These are phyloP conservation scores for Syncephalastrum racemosum DNA, from an alignment of 371 early-diverging fungal species.

Conservation along the genomic window DNA sequence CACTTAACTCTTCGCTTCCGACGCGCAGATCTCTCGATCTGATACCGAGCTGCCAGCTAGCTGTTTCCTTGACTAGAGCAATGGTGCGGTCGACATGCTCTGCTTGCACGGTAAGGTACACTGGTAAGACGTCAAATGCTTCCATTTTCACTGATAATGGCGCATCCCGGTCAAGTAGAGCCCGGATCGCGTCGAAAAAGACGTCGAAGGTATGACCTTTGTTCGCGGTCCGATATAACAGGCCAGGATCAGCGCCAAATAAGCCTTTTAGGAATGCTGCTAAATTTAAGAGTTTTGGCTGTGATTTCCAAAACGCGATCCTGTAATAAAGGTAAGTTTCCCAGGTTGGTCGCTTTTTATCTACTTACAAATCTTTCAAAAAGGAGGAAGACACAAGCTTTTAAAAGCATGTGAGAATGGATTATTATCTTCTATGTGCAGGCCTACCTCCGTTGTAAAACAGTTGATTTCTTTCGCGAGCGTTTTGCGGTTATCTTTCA, in stretches of 20 bases:
- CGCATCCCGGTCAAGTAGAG: slow-evolving; percentile 15
- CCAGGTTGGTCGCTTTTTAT: not conserved
- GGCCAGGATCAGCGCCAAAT: slow-evolving; percentile 46
- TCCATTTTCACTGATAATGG: slow-evolving; percentile 22
- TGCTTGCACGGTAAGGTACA: slow-evolving; percentile 29
- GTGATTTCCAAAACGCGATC: slow-evolving; percentile 25
- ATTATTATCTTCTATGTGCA: too few species aligned
- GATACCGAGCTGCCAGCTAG: not conserved
- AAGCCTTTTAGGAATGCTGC: slow-evolving; percentile 39
- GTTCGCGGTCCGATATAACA: slow-evolving; percentile 38
- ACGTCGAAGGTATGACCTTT: slow-evolving; percentile 17
- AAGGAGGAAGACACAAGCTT: slow-evolving; percentile 33
- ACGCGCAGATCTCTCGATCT: not conserved
- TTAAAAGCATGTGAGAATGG: too few species aligned
- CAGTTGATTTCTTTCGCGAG: slow-evolving; percentile 13
- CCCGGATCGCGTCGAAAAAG: slow-evolving; percentile 21
- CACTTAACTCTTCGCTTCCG: not conserved
- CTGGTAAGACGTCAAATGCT: slow-evolving; percentile 36
- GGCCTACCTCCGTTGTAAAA: slow-evolving; percentile 27
- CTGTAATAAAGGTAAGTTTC: slow-evolving; percentile 17
- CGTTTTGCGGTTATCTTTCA: slow-evolving; percentile 18
- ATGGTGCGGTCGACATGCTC: slow-evolving; percentile 17
- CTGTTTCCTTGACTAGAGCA: slow-evolving; percentile 3
- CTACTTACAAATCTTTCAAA: slow-evolving; percentile 40
- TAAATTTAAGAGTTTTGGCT: slow-evolving; percentile 24